Evolutionary conservation across 83 land plant species (phyloP).

Genomic region (Picea engelmannii): DNA sequence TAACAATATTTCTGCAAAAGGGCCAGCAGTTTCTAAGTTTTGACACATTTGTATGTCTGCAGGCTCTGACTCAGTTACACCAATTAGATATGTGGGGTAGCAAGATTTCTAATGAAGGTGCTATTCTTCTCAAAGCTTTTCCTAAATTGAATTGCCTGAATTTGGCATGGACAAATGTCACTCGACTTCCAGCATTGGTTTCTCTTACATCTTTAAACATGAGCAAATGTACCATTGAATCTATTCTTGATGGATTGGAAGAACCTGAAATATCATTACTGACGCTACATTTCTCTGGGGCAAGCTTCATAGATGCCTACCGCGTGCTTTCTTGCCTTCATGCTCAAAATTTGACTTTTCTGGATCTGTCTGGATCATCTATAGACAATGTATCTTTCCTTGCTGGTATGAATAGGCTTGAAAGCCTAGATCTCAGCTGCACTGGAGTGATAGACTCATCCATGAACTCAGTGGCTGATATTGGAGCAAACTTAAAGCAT

Average conservation of each 20-base stretch:
- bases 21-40: too few species aligned
- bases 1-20: neutral
- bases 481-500: conserved; percentile 61
- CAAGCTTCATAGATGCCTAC: conserved; percentile 36
- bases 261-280: conserved; percentile 24
- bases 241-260: conserved; percentile 42
- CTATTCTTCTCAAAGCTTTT: conserved; percentile 38
- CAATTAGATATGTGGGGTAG: conserved; percentile 91
- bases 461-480: conserved; percentile 39
- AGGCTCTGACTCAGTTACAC: conserved; percentile 66
- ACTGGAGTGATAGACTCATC: conserved; percentile 42
- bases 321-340: conserved; percentile 33
- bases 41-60: neutral
- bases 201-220: conserved; percentile 66
- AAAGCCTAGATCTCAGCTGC: conserved; percentile 66
- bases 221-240: conserved; percentile 70
- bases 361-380: conserved; percentile 65
- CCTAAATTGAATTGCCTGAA: conserved; percentile 63
- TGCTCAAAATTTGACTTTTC: conserved; percentile 21
- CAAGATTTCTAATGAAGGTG: conserved; percentile 74
- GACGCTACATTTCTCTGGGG: conserved; percentile 63
- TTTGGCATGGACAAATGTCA: conserved; percentile 87
- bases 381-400: conserved; percentile 41
- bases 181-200: conserved; percentile 56
- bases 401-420: conserved; percentile 39